A percentile compares a stretch with the other conserved stretches of the same genome.
phyloP scores from a whole-genome alignment of 2,329 filamentous ascomycete species.

The Beauveria bassiana region DNA sequence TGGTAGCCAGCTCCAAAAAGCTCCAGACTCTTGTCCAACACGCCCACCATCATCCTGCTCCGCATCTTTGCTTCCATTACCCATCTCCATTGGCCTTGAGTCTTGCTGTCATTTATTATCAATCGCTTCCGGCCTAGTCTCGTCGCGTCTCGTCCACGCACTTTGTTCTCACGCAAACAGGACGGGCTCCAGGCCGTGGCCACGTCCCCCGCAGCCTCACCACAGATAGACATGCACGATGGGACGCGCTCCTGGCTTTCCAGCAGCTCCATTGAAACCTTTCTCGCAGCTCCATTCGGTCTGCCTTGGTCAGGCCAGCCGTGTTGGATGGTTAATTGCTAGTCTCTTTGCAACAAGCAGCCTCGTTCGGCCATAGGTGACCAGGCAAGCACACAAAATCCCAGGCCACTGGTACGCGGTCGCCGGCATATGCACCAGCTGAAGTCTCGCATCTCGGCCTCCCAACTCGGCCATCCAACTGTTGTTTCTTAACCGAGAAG shows the following conservation, averaged over 20 bases:
- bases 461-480: too few relatives aligned
- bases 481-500: not conserved
- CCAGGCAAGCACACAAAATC: not conserved
- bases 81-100: not conserved
- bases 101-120: conserved; percentile 2
- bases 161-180: not conserved
- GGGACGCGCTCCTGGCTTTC: not conserved
- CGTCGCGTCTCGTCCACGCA: not conserved
- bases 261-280: not conserved
- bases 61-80: conserved; percentile 1
- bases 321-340: not conserved
- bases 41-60: not conserved
- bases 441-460: not conserved
- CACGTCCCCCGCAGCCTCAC: not conserved
- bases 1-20: not conserved
- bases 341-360: not conserved
- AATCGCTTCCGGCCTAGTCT: conserved; percentile 1
- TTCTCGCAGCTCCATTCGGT: not conserved
- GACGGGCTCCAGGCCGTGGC: not conserved
- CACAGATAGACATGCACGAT: too few relatives aligned
- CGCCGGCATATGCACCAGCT: not conserved
- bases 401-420: not conserved
- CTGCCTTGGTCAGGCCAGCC: not conserved
- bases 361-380: not conserved
- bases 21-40: not conserved